Evolutionary conservation across 2,329 filamentous ascomycete genomes (phyloP).

Genomic region (Stemphylium lycopersici): DNA sequence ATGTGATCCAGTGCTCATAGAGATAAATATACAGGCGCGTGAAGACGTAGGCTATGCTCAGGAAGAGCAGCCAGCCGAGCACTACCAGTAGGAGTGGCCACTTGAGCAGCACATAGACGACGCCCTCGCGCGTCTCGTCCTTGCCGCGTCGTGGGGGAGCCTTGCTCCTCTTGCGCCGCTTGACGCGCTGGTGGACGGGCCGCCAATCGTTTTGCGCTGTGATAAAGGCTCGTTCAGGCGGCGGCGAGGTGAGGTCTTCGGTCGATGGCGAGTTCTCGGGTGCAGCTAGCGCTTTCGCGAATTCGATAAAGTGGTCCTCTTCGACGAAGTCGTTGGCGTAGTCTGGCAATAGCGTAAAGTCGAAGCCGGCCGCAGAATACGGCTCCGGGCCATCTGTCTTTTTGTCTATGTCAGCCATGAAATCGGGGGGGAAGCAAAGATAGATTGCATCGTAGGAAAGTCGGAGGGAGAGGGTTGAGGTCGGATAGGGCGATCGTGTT

Average conservation of each 20-base stretch:
- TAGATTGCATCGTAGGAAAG: conserved; percentile 26
- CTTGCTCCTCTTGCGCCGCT: conserved; percentile 49
- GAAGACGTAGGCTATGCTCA: conserved; percentile 76
- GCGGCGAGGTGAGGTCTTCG: conserved; percentile 57
- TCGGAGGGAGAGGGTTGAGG: background rate
- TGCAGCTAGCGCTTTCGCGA: conserved; percentile 80
- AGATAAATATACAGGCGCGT: conserved; percentile 88
- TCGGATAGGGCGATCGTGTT: conserved; percentile 2
- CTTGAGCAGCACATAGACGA: conserved; percentile 86
- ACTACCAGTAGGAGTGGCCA: conserved; percentile 88
- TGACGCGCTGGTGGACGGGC: conserved; percentile 77
- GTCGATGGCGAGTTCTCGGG: conserved; percentile 74
- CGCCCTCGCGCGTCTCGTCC: conserved; percentile 94
- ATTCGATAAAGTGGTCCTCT: conserved; percentile 74
- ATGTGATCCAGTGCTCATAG: conserved; percentile 90
- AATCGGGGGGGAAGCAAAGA: background rate
- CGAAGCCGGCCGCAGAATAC: conserved; percentile 68
- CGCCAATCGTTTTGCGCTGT: conserved; percentile 96
- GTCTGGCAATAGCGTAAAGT: conserved; percentile 76
- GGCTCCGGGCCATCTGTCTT: conserved; percentile 63
- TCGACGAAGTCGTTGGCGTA: conserved; percentile 77
- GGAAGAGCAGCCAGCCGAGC: conserved; percentile 76
- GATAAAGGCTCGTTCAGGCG: conserved; percentile 67
- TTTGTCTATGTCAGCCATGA: conserved; percentile 54
- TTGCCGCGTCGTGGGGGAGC: conserved; percentile 58